Percentiles rank a stretch among this genome's conserved stretches.
Conservation (phyloP, 331 rosid species). For the Malus hybrid region DNA sequence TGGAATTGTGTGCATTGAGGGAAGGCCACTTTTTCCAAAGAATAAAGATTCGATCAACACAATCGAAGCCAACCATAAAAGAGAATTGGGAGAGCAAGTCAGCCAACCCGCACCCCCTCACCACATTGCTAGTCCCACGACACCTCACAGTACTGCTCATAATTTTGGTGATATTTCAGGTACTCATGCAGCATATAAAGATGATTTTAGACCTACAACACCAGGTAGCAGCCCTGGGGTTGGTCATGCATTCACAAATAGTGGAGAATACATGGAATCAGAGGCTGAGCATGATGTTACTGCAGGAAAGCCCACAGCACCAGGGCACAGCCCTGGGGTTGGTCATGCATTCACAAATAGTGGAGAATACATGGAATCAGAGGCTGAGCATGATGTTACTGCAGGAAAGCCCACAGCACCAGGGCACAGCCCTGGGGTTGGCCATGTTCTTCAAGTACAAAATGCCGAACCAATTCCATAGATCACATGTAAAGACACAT, state of each 20-base stretch:
- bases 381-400: not conserved
- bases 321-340: slow-evolving; percentile 23
- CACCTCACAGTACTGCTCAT: not conserved
- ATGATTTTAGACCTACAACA: slow-evolving; percentile 14
- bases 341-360: not conserved
- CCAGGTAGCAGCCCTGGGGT: slow-evolving; percentile 17
- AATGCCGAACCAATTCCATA: slow-evolving; percentile 10
- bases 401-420: slow-evolving; percentile 10
- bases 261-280: not conserved
- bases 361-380: not conserved
- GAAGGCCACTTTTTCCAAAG: slow-evolving; percentile 3
- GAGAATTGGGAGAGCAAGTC: slow-evolving; percentile 4
- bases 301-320: slow-evolving; percentile 6
- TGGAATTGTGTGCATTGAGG: not conserved
- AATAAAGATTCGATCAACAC: not conserved
- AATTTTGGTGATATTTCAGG: not conserved
- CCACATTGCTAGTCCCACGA: not conserved
- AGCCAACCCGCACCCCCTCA: not conserved
- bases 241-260: not conserved
- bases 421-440: slow-evolving; percentile 23
- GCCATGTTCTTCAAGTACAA: slow-evolving; percentile 1
- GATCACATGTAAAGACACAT: not conserved
- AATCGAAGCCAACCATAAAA: not conserved
- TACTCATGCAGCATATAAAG: not conserved
- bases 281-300: not conserved